These are phyloP conservation scores for Yamagishiella unicocca DNA, from an alignment of 139 green algal genomes.

Conservation along the genomic window DNA sequence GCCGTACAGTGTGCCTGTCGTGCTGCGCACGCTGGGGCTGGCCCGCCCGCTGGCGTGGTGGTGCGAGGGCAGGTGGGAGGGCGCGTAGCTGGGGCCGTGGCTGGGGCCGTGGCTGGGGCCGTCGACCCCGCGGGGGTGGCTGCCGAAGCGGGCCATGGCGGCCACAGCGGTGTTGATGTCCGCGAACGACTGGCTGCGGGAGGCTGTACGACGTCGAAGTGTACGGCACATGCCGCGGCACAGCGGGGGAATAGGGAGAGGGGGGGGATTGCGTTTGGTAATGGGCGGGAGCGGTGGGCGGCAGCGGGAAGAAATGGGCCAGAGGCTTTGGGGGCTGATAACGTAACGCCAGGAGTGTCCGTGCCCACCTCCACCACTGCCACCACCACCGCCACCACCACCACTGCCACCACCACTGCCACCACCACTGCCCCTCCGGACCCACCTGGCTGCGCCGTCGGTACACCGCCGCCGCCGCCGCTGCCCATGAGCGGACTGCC, in stretches of 20 bases:
- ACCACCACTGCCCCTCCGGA: background rate
- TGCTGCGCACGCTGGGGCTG: conserved; percentile 37
- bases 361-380: background rate
- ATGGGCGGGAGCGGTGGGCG: background rate
- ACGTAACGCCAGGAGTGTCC: background rate
- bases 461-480: background rate
- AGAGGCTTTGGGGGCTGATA: background rate
- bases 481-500: background rate
- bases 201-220: conserved; percentile 5
- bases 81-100: background rate
- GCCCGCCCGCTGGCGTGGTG: conserved; percentile 11
- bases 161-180: conserved; percentile 47
- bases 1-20: conserved; percentile 48
- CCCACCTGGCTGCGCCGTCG: background rate
- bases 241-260: no score
- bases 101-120: background rate
- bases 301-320: background rate
- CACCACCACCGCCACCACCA: background rate
- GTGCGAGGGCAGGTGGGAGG: background rate
- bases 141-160: conserved; percentile 26
- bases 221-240: no score
- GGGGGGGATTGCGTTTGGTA: background rate
- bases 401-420: no score
- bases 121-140: background rate
- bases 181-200: conserved; percentile 38